Base-by-base conservation (phyloP, 805 yeast genomes). In the Candida suzukii region DNA sequence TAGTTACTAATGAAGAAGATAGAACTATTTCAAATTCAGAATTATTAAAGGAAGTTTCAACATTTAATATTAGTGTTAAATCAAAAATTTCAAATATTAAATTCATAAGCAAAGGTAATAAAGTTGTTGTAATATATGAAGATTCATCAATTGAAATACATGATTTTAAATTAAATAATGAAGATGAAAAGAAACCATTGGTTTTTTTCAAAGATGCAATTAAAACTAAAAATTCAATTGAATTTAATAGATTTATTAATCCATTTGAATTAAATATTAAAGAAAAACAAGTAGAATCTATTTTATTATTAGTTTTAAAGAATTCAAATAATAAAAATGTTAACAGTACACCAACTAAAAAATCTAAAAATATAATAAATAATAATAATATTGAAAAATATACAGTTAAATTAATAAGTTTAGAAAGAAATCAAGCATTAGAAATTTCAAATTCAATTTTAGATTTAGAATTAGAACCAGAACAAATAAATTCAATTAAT, bases 21-120 rank as follows among this genome's bases (percentile, higher is more conserved):
- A 48, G 48, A 29, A 47, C 44, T 30, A 49, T 50, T 2, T 42
- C 57, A 50, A 70, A 69, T 53, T 43, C 53, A 43, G 54, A 56
- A 50, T 21, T 51, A 50, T 37, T 64, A 53, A 43, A 61, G 49
- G 57, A 56, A 52, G 60, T 69, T 51, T 51, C 53, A 42, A 42
- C 57, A 42, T 48, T 49, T 47, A 36, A 61, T 45, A 59, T 51
- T 30, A 45, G 47, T 42, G 33, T 65, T 46, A 36, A 54, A 43
- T 44, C 35, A 16, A 47, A 53, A 35, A 43, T 60, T 7, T 37
- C 50, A 8, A 60, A 56, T 8, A 40, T 63, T 26, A 58, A 53
- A 38, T 41, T 64, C 22, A 53, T 63, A 7, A 45, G 41, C 9
- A 46, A 49, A 21, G 62, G 61, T 8, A 46, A 54, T 11, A 47